Percentiles rank a stretch among this genome's conserved stretches.
These are phyloP conservation scores for Acacia pycnantha DNA, from an alignment of 331 rosid species.

Conservation along the genomic window DNA sequence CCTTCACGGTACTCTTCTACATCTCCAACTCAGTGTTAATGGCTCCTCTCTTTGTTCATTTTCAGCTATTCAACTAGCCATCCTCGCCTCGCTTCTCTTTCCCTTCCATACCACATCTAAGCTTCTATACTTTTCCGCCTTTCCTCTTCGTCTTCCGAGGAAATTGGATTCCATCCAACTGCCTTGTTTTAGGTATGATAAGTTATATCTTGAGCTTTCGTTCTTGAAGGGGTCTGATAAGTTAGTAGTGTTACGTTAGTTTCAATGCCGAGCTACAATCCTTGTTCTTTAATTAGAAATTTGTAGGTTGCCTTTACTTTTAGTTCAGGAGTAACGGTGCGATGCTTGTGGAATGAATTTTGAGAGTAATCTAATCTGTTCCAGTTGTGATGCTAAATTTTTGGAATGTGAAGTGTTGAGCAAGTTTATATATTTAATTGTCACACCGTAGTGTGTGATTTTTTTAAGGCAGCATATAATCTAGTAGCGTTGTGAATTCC, in stretches of 20 bases:
- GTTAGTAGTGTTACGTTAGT: background rate
- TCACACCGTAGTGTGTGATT: background rate
- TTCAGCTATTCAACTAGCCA: slow-evolving; percentile 48
- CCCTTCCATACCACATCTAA: background rate
- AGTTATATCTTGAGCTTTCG: background rate
- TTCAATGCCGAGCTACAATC: background rate
- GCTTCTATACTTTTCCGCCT: background rate
- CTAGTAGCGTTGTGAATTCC: background rate
- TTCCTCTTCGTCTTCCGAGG: background rate
- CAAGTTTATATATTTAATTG: background rate
- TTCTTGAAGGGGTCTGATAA: background rate
- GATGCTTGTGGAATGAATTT: background rate
- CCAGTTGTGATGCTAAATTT: background rate
- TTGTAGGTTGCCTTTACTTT: background rate
- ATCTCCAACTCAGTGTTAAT: background rate
- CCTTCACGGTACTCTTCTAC: too few relatives aligned
- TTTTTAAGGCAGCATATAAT: background rate
- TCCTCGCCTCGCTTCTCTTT: background rate
- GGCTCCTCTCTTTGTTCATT: background rate
- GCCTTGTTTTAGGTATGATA: background rate
- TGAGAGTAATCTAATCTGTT: background rate
- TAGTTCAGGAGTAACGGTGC: background rate
- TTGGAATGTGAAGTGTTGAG: background rate
- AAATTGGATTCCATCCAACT: slow-evolving; percentile 3
- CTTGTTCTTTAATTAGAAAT: background rate